These are phyloP conservation scores for Pythium myriotylum DNA, from an alignment of 352 stramenopile genomes.

Conservation along the genomic window DNA sequence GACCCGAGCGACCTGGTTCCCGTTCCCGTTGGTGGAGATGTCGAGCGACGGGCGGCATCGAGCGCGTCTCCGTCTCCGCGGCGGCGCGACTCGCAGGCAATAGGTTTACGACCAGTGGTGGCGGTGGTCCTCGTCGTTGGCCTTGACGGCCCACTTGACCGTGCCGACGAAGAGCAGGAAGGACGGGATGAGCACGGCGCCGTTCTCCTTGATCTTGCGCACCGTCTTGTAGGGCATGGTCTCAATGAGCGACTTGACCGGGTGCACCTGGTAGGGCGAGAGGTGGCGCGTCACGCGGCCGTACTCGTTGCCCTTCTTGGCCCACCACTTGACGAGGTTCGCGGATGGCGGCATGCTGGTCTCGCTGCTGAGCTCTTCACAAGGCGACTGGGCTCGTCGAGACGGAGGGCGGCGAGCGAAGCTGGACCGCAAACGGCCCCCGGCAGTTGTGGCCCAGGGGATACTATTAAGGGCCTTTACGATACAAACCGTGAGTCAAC, in stretches of 20 bases:
- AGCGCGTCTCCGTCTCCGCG: background rate
- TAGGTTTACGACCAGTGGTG: conserved; percentile 71
- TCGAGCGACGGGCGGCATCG: too few species aligned
- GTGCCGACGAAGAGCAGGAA: conserved; percentile 65
- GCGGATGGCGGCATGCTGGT: conserved; percentile 42
- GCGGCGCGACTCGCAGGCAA: background rate
- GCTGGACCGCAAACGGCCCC: background rate
- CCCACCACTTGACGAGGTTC: conserved; percentile 72
- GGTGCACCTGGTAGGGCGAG: conserved; percentile 70
- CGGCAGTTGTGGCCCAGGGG: conserved; percentile 1
- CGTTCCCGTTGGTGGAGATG: too few species aligned
- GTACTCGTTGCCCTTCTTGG: conserved; percentile 64
- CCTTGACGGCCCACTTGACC: conserved; percentile 68
- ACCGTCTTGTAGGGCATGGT: conserved; percentile 77
- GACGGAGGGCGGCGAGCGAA: background rate
- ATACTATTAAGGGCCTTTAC: background rate
- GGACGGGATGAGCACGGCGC: conserved; percentile 65
- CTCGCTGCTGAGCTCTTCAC: background rate
- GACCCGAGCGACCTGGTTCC: too few species aligned
- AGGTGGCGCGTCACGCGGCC: conserved; percentile 70
- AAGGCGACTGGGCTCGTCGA: background rate
- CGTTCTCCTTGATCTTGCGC: conserved; percentile 85
- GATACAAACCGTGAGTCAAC: background rate
- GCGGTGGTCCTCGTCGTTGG: conserved; percentile 82
- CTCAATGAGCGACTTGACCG: conserved; percentile 67